Conservation (phyloP, 331 rosid genomes). For the Arachis monticola region DNA sequence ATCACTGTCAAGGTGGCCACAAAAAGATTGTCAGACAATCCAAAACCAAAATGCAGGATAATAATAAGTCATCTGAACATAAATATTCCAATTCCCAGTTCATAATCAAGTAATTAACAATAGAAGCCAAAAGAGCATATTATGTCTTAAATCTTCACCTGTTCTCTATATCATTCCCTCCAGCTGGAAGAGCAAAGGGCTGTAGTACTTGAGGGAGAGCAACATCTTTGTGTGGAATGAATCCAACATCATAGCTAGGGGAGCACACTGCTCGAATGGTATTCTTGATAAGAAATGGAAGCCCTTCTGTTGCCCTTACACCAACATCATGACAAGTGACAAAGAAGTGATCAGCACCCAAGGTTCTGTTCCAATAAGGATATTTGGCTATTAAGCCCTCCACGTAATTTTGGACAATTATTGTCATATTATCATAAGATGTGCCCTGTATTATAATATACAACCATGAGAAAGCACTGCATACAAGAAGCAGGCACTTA, state of each 20-base stretch:
- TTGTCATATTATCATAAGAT: constrained; percentile 89
- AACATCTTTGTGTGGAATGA: constrained; percentile 94
- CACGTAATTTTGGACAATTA: constrained; percentile 84
- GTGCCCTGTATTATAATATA: constrained; percentile 76
- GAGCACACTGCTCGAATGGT: constrained; percentile 95
- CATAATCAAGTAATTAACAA: background rate
- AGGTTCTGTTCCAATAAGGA: constrained; percentile 98
- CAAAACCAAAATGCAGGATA: too few species aligned
- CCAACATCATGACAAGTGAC: constrained; percentile 99
- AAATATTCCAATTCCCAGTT: constrained; percentile 15
- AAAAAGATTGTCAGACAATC: too few species aligned
- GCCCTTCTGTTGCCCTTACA: constrained; percentile 94
- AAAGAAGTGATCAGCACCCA: constrained; percentile 97
- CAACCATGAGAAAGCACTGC: constrained; percentile 34
- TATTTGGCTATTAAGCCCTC: constrained; percentile 84
- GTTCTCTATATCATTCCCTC: constrained; percentile 88
- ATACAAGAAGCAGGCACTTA: constrained; percentile 30
- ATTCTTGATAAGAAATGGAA: constrained; percentile 80
- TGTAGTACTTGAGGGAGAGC: constrained; percentile 97
- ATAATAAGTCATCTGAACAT: constrained; percentile 8
- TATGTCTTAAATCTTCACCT: constrained; percentile 53
- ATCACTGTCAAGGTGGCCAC: too few species aligned
- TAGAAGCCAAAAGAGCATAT: constrained; percentile 6
- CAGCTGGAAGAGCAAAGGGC: constrained; percentile 98
- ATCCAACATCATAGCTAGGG: constrained; percentile 95